A percentile compares a stretch with the other conserved stretches of the same genome.
Conservation (phyloP, 2,329 filamentous ascomycete species). For the Blastomyces emzantsi region DNA sequence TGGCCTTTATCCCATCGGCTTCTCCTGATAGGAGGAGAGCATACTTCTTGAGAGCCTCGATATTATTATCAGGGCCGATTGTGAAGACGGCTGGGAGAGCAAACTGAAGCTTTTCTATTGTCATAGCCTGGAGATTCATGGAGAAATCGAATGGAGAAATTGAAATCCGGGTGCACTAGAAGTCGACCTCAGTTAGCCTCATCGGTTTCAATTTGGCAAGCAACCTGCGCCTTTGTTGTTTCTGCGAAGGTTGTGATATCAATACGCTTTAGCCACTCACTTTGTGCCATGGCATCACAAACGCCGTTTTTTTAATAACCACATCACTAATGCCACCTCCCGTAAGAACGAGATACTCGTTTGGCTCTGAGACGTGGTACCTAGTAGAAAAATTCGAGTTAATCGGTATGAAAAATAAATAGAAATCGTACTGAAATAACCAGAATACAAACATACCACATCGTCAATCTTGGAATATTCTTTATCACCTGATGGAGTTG, state of each 20-base stretch:
- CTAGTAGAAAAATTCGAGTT: slow-evolving; percentile 31
- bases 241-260: neutral
- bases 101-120: slow-evolving; percentile 77
- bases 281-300: slow-evolving; percentile 63
- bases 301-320: slow-evolving; percentile 67
- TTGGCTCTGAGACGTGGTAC: slow-evolving; percentile 62
- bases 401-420: neutral
- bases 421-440: neutral
- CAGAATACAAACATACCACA: slow-evolving; percentile 14
- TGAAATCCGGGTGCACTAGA: slow-evolving; percentile 30
- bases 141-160: slow-evolving; percentile 60
- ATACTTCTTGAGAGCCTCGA: slow-evolving; percentile 66
- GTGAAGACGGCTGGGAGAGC: slow-evolving; percentile 76
- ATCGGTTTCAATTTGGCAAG: neutral
- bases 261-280: slow-evolving; percentile 19
- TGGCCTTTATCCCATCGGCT: slow-evolving; percentile 33
- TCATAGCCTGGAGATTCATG: slow-evolving; percentile 81
- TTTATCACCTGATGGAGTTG: neutral
- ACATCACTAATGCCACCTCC: slow-evolving; percentile 67
- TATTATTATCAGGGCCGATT: slow-evolving; percentile 67
- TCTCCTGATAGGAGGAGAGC: slow-evolving; percentile 66
- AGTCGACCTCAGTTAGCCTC: neutral
- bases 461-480: slow-evolving; percentile 4
- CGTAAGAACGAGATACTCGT: slow-evolving; percentile 81
- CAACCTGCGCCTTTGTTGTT: too few relatives aligned